These are phyloP conservation scores for Leptomonas pyrrhocoris DNA, from an alignment of 208 protist genomes.

Conservation along the genomic window DNA sequence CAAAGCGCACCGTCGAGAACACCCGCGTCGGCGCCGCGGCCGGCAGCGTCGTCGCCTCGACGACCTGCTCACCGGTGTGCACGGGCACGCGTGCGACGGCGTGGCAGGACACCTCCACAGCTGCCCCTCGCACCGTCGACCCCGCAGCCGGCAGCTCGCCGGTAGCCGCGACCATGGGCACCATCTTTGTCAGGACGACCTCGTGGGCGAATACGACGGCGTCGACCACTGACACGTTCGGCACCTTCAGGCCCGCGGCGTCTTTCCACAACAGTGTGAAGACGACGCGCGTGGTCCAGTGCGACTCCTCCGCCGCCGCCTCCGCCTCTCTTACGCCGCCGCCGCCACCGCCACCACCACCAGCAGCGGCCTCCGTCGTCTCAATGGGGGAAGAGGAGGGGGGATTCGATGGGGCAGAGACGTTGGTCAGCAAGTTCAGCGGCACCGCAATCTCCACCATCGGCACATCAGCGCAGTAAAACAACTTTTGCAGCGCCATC, in stretches of 20 bases:
- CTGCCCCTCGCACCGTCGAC: conserved; percentile 6
- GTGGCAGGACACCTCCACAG: conserved; percentile 15
- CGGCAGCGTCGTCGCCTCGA: background rate
- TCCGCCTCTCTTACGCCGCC: background rate
- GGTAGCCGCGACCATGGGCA: background rate
- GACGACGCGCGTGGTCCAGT: conserved; percentile 18
- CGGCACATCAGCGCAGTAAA: conserved; percentile 19
- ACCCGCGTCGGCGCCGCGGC: background rate
- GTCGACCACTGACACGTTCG: conserved; percentile 23
- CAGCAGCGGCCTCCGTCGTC: background rate
- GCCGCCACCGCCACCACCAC: no score
- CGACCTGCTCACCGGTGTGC: conserved; percentile 8
- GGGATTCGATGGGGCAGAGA: background rate
- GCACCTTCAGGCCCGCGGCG: conserved; percentile 7
- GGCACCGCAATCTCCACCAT: conserved; percentile 22
- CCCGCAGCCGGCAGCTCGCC: background rate
- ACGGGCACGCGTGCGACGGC: conserved; percentile 7
- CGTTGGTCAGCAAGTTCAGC: conserved; percentile 11
- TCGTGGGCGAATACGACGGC: conserved; percentile 25
- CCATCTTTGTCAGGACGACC: background rate
- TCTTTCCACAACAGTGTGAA: conserved; percentile 26
- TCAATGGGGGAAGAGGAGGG: background rate
- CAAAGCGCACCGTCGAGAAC: conserved; percentile 9
- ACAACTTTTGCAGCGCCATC: conserved; percentile 17
- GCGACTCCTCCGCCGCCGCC: conserved; percentile 1